Evolutionary conservation across 768 basidiomycete genomes (phyloP).

Genomic region (Leccinum arenicola): DNA sequence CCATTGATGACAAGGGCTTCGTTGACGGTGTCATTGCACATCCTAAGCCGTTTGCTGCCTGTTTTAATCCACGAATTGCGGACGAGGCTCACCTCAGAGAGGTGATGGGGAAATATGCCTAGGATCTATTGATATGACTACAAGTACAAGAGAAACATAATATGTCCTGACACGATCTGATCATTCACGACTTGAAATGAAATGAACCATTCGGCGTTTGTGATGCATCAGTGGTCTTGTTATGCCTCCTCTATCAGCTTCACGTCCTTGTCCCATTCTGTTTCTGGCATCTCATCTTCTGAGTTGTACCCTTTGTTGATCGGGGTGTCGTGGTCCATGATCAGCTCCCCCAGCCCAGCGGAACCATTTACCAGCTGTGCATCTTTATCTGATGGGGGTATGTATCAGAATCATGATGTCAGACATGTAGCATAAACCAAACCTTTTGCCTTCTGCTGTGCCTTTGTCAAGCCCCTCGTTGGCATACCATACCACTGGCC

Average conservation of each 20-base stretch:
- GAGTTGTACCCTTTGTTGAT: not conserved
- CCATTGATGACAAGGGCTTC: constrained; percentile 62
- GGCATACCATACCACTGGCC: not conserved
- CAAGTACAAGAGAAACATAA: not conserved
- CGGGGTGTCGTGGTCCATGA: not conserved
- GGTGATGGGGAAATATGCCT: constrained; percentile 25
- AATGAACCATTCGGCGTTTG: not conserved
- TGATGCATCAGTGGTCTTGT: not conserved
- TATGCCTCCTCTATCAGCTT: not conserved
- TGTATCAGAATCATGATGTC: not conserved
- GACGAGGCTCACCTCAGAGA: constrained; percentile 24
- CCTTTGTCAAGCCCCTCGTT: not conserved
- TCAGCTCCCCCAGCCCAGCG: not conserved
- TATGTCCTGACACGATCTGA: not conserved
- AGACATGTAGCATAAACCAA: not conserved
- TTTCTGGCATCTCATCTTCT: not conserved
- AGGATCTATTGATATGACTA: constrained; percentile 1
- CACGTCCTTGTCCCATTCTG: not conserved
- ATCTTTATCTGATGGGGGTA: not conserved
- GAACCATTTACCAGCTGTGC: not conserved
- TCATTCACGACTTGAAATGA: not conserved
- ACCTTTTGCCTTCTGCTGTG: not conserved
- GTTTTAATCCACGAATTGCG: constrained; percentile 48
- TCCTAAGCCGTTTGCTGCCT: constrained; percentile 57
- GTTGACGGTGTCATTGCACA: constrained; percentile 63